Conservation (phyloP, 192 early-diverging fungal species). For the Backusella morwellensis region DNA sequence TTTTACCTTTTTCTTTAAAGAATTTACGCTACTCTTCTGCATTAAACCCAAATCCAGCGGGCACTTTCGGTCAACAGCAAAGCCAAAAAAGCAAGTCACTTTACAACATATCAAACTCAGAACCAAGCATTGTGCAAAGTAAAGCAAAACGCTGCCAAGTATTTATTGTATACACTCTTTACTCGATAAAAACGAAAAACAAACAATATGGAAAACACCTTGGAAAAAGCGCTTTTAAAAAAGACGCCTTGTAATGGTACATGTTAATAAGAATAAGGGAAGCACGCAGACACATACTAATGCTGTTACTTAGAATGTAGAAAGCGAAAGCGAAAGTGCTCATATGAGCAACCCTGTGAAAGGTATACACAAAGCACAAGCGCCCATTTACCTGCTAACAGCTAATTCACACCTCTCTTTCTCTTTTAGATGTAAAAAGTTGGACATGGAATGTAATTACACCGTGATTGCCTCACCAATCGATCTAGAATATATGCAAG, state of each 20-base stretch:
- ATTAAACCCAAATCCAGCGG: not conserved
- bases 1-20: not conserved
- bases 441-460: conserved; percentile 12
- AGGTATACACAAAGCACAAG: conserved; percentile 1
- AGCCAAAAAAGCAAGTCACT: not conserved
- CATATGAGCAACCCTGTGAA: conserved; percentile 11
- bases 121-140: not conserved
- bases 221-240: not conserved
- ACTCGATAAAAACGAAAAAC: not conserved
- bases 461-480: not conserved
- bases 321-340: conserved; percentile 19
- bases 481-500: conserved; percentile 22
- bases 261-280: not conserved
- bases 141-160: not conserved
- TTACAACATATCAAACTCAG: not conserved
- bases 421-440: conserved; percentile 10
- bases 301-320: conserved; percentile 6
- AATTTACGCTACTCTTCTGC: no score
- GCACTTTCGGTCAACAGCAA: not conserved
- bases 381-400: not conserved
- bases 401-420: not conserved
- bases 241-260: conserved; percentile 24
- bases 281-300: not conserved
- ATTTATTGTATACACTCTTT: not conserved
- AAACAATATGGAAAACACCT: not conserved